These are phyloP conservation scores for Fusarium tanahbumbuense DNA, from an alignment of 2,329 filamentous ascomycete genomes.

Conservation along the genomic window DNA sequence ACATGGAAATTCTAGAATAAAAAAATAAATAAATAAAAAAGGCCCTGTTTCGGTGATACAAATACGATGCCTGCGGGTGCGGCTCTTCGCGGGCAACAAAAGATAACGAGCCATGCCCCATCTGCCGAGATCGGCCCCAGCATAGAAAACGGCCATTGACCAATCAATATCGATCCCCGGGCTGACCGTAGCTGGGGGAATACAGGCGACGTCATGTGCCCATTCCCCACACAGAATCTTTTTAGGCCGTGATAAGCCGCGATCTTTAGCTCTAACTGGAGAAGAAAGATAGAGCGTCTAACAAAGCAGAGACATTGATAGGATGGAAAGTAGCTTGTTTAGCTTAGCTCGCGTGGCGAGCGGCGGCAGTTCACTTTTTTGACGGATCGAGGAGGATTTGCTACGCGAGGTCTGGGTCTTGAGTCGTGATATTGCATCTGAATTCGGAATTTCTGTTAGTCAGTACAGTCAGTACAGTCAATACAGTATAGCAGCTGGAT, in stretches of 20 bases:
- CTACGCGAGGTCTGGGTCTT: conserved; percentile 19
- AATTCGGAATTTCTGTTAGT: conserved; percentile 35
- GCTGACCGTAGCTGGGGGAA: conserved; percentile 30
- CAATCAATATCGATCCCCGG: conserved; percentile 31
- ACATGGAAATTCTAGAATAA: not conserved
- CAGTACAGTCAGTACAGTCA: conserved; percentile 2
- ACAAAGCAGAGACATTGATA: not conserved
- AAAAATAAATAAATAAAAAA: not conserved
- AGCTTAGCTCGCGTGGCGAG: conserved; percentile 26
- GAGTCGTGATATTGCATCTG: conserved; percentile 27
- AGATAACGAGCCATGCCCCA: conserved; percentile 20
- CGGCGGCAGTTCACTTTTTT: conserved; percentile 7
- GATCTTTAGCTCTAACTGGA: conserved; percentile 15
- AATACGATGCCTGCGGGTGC: conserved; percentile 22
- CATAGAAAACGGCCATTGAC: conserved; percentile 39
- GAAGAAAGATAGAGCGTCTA: not conserved
- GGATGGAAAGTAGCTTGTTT: conserved; percentile 2
- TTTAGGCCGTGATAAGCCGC: conserved; percentile 50
- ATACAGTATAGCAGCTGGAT: not conserved
- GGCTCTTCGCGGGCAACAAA: conserved; percentile 44
- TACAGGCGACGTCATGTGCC: conserved; percentile 43
- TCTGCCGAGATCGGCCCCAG: conserved; percentile 42
- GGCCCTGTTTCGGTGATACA: conserved; percentile 5
- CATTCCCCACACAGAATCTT: conserved; percentile 23
- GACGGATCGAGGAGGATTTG: conserved; percentile 10